These are phyloP conservation scores for Saccharomyces eubayanus DNA, from an alignment of 805 yeast genomes.

Conservation along the genomic window DNA sequence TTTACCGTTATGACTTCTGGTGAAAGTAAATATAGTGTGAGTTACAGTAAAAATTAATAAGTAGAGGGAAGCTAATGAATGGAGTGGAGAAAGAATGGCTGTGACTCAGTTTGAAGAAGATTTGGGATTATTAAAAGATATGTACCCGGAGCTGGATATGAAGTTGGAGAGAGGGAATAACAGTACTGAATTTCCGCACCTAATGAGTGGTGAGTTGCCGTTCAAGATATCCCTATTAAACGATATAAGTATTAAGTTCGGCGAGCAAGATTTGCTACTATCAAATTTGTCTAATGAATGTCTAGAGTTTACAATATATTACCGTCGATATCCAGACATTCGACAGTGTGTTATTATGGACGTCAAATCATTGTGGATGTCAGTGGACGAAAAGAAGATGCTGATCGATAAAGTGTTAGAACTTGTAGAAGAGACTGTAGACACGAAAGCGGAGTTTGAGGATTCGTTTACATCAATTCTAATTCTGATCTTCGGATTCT, in stretches of 20 bases:
- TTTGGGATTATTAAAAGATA: conserved; percentile 18
- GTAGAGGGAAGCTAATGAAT: neutral
- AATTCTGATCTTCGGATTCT: conserved; percentile 37
- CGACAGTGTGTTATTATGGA: conserved; percentile 9
- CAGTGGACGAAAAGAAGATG: conserved; percentile 6
- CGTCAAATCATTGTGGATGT: conserved; percentile 31
- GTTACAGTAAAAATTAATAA: neutral
- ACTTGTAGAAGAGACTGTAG: conserved; percentile 30
- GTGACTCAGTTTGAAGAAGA: conserved; percentile 15
- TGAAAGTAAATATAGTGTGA: neutral
- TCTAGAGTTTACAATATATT: conserved; percentile 11
- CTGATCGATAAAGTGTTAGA: conserved; percentile 16
- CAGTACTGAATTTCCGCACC: neutral
- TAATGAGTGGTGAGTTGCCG: conserved; percentile 10
- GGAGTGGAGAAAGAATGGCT: conserved; percentile 1
- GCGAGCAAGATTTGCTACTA: conserved; percentile 5
- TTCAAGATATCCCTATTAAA: conserved; percentile 10
- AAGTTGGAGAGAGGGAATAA: conserved; percentile 1
- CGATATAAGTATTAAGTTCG: conserved; percentile 9
- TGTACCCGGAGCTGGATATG: conserved; percentile 27
- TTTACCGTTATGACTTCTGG: neutral
- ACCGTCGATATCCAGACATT: conserved; percentile 15
- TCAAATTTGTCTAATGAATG: conserved; percentile 9
- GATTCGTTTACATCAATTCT: conserved; percentile 30
- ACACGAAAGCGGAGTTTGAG: conserved; percentile 10